Conservation (phyloP, 116 monocot species). For the Iris pallida region DNA sequence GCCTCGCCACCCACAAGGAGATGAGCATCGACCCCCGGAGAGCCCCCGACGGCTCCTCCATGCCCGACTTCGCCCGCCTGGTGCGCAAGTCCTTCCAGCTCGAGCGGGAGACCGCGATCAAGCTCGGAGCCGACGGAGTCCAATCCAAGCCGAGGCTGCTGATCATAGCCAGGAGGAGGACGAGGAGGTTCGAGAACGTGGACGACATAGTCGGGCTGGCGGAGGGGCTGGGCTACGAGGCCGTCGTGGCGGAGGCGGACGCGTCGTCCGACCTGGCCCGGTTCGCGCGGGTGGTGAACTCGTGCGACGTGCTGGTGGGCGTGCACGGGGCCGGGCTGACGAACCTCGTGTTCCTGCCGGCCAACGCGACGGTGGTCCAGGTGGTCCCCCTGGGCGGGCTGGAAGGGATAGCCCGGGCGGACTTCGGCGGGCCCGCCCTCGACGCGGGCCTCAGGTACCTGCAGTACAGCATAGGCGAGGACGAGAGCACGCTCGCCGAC, state of each 20-base stretch:
- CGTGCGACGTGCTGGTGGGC: constrained; percentile 21
- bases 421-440: constrained; percentile 9
- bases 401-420: constrained; percentile 2
- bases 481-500: constrained; percentile 16
- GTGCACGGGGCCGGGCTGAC: constrained; percentile 27
- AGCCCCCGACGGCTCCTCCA: constrained; percentile 20
- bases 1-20: constrained; percentile 42
- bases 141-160: constrained; percentile 14
- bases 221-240: constrained; percentile 8
- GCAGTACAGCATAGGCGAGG: constrained; percentile 15
- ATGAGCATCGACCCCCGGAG: constrained; percentile 13
- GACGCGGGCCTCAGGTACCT: constrained; percentile 15
- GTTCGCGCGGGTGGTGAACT: constrained; percentile 22
- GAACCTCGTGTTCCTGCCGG: constrained; percentile 21
- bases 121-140: neutral
- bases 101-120: neutral
- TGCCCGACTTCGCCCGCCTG: neutral
- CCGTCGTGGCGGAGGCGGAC: constrained; percentile 14
- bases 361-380: constrained; percentile 9
- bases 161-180: constrained; percentile 12
- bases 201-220: constrained; percentile 15
- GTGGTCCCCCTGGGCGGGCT: constrained; percentile 21
- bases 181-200: constrained; percentile 14
- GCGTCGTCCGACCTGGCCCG: neutral
- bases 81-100: neutral